Conservation (phyloP, 1,139 yeast genomes). For the Spencermartinsiella ligniputridi region DNA sequence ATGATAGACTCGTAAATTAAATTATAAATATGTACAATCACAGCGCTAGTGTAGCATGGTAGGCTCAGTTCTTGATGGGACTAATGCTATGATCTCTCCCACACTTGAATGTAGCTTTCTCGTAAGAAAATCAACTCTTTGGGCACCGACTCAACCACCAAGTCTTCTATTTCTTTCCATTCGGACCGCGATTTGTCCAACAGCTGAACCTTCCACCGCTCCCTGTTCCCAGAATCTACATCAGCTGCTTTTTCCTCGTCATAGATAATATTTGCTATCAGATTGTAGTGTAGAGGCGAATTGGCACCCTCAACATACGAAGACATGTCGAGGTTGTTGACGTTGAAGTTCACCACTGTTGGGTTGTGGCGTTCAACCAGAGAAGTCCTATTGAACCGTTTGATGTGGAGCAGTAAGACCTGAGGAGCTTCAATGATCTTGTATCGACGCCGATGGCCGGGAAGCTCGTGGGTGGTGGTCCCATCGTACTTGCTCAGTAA, state of each 20-base stretch:
- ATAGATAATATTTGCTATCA: constrained; percentile 51
- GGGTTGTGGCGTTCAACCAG: constrained; percentile 47
- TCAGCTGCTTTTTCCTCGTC: constrained; percentile 27
- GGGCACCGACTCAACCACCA: constrained; percentile 44
- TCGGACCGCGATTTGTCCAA: constrained; percentile 38
- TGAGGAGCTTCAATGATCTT: constrained; percentile 47
- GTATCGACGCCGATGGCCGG: constrained; percentile 38
- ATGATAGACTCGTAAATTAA: too few relatives aligned
- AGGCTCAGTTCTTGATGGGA: too few relatives aligned
- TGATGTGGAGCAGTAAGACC: constrained; percentile 51
- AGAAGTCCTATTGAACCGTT: constrained; percentile 41
- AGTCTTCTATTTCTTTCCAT: constrained; percentile 60
- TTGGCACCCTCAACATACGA: constrained; percentile 27
- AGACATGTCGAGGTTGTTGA: constrained; percentile 40
- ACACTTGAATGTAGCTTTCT: constrained; percentile 63
- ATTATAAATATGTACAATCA: too few relatives aligned
- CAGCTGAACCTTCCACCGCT: constrained; percentile 51
- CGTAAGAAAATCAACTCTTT: constrained; percentile 58
- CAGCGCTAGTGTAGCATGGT: too few relatives aligned
- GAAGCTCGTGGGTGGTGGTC: constrained; percentile 30
- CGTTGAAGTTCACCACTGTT: constrained; percentile 61
- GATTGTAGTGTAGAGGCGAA: constrained; percentile 36
- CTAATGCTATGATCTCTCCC: constrained; percentile 41
- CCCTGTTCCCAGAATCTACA: constrained; percentile 10
- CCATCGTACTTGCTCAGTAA: constrained; percentile 49